Evolutionary conservation across 345 rosid species (phyloP).

Genomic region (Salix suchowensis): DNA sequence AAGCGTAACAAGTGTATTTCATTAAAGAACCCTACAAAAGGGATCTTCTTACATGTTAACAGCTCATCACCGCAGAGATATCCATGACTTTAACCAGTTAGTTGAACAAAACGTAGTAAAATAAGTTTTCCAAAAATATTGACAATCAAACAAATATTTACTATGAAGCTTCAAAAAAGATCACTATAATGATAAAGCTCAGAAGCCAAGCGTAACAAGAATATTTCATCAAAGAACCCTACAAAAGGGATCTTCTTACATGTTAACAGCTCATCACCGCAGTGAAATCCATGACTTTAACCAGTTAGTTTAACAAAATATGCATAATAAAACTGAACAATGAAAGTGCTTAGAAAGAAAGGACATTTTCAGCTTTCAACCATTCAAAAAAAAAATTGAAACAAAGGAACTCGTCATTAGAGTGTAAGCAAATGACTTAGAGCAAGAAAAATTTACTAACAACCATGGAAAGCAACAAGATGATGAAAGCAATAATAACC

Average conservation of each 20-base stretch:
- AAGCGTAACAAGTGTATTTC: conserved; percentile 42
- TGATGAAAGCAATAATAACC: conserved; percentile 25
- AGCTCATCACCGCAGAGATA: conserved; percentile 43
- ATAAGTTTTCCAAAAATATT: no score
- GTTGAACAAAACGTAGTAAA: neutral
- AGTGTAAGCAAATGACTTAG: neutral
- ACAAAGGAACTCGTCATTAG: neutral
- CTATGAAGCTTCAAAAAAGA: no score
- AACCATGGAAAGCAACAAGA: neutral
- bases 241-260: conserved; percentile 31
- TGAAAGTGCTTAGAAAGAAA: neutral
- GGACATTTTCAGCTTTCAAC: neutral
- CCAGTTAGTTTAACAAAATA: neutral
- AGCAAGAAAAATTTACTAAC: neutral
- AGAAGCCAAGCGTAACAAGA: conserved; percentile 55
- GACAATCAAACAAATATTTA: no score
- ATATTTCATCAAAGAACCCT: conserved; percentile 39
- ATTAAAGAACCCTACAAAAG: conserved; percentile 31
- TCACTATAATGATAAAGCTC: conserved; percentile 19
- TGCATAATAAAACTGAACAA: neutral
- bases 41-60: conserved; percentile 45
- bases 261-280: conserved; percentile 48
- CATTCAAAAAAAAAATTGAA: neutral
- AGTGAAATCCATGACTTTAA: neutral
- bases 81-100: neutral